phyloP scores from a whole-genome alignment of 345 rosid genomes.

The Hypericum androsaemum region DNA sequence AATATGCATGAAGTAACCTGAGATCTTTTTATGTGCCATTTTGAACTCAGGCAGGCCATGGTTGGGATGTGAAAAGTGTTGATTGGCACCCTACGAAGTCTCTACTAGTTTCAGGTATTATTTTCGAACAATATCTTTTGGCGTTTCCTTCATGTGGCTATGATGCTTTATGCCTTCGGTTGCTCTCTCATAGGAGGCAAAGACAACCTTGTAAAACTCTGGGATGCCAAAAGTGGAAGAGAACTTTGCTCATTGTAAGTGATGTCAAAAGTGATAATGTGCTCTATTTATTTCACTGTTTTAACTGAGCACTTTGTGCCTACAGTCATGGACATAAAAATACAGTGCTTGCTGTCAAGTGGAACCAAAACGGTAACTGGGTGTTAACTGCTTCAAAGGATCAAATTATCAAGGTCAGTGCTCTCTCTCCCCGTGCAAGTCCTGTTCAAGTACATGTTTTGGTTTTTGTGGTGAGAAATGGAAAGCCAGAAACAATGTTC shows the following conservation, averaged over 20 bases:
- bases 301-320: constrained; percentile 15
- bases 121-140: constrained; percentile 6
- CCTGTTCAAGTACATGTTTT: background rate
- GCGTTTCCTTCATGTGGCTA: constrained; percentile 4
- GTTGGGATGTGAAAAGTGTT: constrained; percentile 99
- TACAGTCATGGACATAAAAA: constrained; percentile 97
- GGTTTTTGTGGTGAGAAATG: background rate
- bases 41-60: constrained; percentile 99
- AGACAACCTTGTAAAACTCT: constrained; percentile 95
- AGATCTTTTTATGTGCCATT: constrained; percentile 25
- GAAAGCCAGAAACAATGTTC: too few relatives aligned
- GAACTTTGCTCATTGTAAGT: constrained; percentile 95
- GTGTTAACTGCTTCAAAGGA: constrained; percentile 89
- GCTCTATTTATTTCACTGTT: constrained; percentile 1
- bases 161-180: background rate
- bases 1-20: constrained; percentile 27
- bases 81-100: constrained; percentile 99
- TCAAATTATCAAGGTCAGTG: constrained; percentile 80
- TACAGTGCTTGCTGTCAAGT: constrained; percentile 89
- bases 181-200: constrained; percentile 59
- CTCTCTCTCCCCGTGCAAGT: constrained; percentile 9
- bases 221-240: constrained; percentile 89
- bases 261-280: constrained; percentile 6
- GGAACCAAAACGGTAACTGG: constrained; percentile 99
- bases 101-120: constrained; percentile 76